phyloP scores from a whole-genome alignment of 1,284 basidiomycete species.

The Trichosporon sp. region DNA sequence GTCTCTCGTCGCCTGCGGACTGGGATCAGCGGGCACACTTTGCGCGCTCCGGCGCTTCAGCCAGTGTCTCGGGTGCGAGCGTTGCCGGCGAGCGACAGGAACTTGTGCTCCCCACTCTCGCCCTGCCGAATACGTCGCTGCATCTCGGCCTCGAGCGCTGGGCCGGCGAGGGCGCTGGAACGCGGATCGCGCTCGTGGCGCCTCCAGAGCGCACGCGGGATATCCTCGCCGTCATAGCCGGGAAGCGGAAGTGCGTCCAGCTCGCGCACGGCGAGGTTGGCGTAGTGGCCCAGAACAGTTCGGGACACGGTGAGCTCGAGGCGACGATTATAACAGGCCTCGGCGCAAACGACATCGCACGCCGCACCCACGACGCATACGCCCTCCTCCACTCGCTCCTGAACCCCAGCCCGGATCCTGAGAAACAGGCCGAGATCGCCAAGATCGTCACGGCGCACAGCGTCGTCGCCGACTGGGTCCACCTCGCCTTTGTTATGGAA shows the following conservation, averaged over 20 bases:
- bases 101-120: conserved; percentile 36
- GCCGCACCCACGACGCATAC: conserved; percentile 22
- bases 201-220: conserved; percentile 20
- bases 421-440: conserved; percentile 20
- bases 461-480: conserved; percentile 23
- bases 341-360: conserved; percentile 13
- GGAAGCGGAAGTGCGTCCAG: conserved; percentile 29
- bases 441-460: conserved; percentile 25
- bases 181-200: conserved; percentile 28
- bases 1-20: conserved; percentile 23
- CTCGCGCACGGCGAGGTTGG: conserved; percentile 26
- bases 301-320: conserved; percentile 8
- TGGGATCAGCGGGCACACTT: conserved; percentile 5
- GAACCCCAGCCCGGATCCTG: conserved; percentile 19
- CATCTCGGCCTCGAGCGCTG: conserved; percentile 32
- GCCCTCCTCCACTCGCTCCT: conserved; percentile 26
- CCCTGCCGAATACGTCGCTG: conserved; percentile 34
- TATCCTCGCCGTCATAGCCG: conserved; percentile 23
- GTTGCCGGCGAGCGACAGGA: conserved; percentile 15
- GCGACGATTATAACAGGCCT: conserved; percentile 25
- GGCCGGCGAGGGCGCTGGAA: conserved; percentile 12
- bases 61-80: background rate
- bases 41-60: conserved; percentile 4
- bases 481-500: conserved; percentile 23
- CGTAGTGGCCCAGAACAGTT: conserved; percentile 19